Base-by-base conservation (phyloP, 257 asterid genomes). In the Solanum chmielewskii region DNA sequence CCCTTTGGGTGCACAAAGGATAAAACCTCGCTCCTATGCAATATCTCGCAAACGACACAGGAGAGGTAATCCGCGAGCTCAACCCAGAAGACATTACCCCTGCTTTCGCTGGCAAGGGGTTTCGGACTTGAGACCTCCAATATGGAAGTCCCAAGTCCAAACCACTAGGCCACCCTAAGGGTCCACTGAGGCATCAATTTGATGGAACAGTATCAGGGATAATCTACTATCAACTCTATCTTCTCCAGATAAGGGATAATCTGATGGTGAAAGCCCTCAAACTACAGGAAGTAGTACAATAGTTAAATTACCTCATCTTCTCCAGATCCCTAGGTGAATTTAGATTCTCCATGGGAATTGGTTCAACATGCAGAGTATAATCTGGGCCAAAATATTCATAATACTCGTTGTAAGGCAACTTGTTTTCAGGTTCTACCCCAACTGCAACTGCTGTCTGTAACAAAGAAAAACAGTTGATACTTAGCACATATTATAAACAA, bases 381-480 rank as follows among this genome's bases (percentile, higher is more conserved):
- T 93, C 94, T 11, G 98, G 98, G 56, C 97, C 98, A 92, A 93
- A 95, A 92, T 94, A 96, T 92, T 96, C 98, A 47, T 91, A 96
- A 86, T 96, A 96, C 20, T 94, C 98, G 84, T 94, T 94, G 90
- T 92, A 92, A 6, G 98, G 98, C 91, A 96, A 91, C 73, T 90
- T 94, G 81, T 96, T 94, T 81, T 93, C 98, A 21, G 96, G 98
- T 85, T 96, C 98, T 39, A 94, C 94, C 71, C 93, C 98, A 71
- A 96, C 96, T 64, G 98, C 98, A 73, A 96, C 98, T 20, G 98
- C 98, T 75, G 98, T 96, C 98, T 96, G 94, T 89, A 87, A 92
- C 68, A 90, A 74, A 73, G 78, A 88, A 21, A 86, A 86, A 9
- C 87, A 88, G 88, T 9, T 35, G 42, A 44, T 75, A 39, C 70